phyloP scores from a whole-genome alignment of 2,329 filamentous ascomycete genomes.

The Nemania bipapillata region DNA sequence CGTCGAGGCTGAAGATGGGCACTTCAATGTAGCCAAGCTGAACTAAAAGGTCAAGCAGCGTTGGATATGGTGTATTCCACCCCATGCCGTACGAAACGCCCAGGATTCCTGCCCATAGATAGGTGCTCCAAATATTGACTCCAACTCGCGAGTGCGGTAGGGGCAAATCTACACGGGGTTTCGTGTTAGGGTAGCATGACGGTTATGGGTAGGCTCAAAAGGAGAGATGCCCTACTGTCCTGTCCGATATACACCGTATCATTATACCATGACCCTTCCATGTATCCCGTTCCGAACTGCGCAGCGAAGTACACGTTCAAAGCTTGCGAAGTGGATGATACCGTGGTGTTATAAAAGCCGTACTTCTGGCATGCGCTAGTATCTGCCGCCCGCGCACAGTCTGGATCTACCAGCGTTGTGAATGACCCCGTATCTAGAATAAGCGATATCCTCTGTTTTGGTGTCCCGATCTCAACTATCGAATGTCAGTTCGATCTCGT shows the following conservation, averaged over 20 bases:
- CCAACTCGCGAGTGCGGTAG: slow-evolving; percentile 52
- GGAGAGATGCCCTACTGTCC: slow-evolving; percentile 35
- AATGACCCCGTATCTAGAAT: slow-evolving; percentile 55
- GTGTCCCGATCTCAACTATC: slow-evolving; percentile 53
- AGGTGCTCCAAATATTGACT: slow-evolving; percentile 52
- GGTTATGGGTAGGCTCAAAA: background rate
- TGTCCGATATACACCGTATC: slow-evolving; percentile 51
- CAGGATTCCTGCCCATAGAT: slow-evolving; percentile 54
- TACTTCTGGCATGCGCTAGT: slow-evolving; percentile 48
- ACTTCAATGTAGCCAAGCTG: slow-evolving; percentile 50
- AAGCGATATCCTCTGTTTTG: slow-evolving; percentile 52
- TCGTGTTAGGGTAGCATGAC: slow-evolving; percentile 1
- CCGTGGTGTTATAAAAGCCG: slow-evolving; percentile 51
- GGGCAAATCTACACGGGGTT: slow-evolving; percentile 44
- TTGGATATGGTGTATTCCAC: slow-evolving; percentile 53
- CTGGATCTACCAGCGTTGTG: slow-evolving; percentile 54
- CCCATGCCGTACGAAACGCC: slow-evolving; percentile 53
- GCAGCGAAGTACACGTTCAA: slow-evolving; percentile 47
- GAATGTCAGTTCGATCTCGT: slow-evolving; percentile 15
- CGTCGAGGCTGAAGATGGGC: slow-evolving; percentile 53
- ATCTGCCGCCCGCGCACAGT: slow-evolving; percentile 51
- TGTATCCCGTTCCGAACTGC: slow-evolving; percentile 52
- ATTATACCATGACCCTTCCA: slow-evolving; percentile 50
- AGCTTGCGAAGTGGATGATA: slow-evolving; percentile 48
- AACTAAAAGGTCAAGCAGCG: slow-evolving; percentile 52